Evolutionary conservation across 2,329 filamentous ascomycete genomes (phyloP), one percentile per base, ranked within the genome.

Genomic region (Delphinella strobiligena): DNA sequence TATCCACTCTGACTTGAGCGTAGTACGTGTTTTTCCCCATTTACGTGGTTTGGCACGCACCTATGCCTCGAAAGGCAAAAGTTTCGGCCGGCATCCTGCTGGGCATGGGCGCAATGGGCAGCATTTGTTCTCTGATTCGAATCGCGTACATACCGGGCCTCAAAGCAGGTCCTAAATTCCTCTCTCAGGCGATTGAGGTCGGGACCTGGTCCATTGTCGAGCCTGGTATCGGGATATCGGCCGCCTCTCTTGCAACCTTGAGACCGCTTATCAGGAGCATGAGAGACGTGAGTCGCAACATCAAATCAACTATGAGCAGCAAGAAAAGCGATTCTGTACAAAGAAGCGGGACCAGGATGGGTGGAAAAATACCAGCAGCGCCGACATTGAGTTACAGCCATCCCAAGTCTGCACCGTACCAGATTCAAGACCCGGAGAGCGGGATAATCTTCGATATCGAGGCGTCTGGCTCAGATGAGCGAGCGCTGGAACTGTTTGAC

Each of bases 41-140:
- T 2, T 34, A 34, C 3, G 27, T 41, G 1, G 36, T 41, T 17
- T 41, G 39, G 39, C 37, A 24, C 4, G 34, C 39, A 19, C 34
- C 39, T 5, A 41, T 68, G 49, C 60, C 61, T 24, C 45, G 45
- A 11, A 53, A 54, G 5, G 58, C 61, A 30, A 67, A 66, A 44
- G 37, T 61, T n/a, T 63, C 61, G 1, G 61, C 66, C 1, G 51
- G 55, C 17, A 43, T 60, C 4, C 52, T 68, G 33, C 54, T 68
- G 24, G 52, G 55, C 3, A 50, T 68, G n/a, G 65, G 59, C n/a
- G 46, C 46, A 31, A 36, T 45, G 7, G 53, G 48, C 4, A 51
- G 50, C 31, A 46, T 51, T 9, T 43, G 49, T 12, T 49, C 48
- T 10, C 29, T 54, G 22, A 41, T 54, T 5, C 46, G 51, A 8